Percentiles rank a stretch among this genome's conserved stretches.
Evolutionary conservation across 2,329 filamentous ascomycete genomes (phyloP).

Genomic region (Bipolaris zeicola): DNA sequence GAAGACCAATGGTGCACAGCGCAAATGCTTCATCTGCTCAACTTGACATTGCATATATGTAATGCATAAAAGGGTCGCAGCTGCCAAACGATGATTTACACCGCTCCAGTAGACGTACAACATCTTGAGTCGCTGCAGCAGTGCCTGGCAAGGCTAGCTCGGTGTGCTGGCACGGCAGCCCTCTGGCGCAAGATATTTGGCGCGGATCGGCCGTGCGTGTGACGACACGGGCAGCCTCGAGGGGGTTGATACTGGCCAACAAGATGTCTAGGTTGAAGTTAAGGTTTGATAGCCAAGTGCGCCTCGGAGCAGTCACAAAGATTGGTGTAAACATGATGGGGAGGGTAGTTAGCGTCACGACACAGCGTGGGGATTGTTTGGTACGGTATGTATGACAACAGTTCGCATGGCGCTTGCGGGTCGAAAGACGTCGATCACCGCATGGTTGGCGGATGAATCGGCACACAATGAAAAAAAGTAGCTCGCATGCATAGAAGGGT

Average conservation of each 20-base stretch:
- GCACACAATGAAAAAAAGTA: background rate
- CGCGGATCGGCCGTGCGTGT: background rate
- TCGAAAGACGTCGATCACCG: background rate
- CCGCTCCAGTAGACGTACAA: background rate
- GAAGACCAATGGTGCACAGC: background rate
- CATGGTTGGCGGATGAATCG: background rate
- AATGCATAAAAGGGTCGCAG: no score
- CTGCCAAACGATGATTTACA: background rate
- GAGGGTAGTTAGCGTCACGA: constrained; percentile 1
- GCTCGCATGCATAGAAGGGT: background rate
- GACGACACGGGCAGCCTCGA: background rate
- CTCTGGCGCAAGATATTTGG: background rate
- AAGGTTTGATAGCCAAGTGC: background rate
- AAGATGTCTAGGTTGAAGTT: background rate
- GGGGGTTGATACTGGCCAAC: background rate
- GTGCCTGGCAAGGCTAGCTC: background rate
- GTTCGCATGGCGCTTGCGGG: background rate
- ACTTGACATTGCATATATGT: no score
- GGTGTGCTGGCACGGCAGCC: background rate
- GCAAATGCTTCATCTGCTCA: no score
- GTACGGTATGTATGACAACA: constrained; percentile 1
- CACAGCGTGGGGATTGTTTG: constrained; percentile 2
- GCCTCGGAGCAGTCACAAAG: background rate
- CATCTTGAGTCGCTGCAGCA: background rate
- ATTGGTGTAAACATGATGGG: background rate